Evolutionary conservation across 352 stramenopile genomes (phyloP).

Genomic region (Pythium folliculosum): DNA sequence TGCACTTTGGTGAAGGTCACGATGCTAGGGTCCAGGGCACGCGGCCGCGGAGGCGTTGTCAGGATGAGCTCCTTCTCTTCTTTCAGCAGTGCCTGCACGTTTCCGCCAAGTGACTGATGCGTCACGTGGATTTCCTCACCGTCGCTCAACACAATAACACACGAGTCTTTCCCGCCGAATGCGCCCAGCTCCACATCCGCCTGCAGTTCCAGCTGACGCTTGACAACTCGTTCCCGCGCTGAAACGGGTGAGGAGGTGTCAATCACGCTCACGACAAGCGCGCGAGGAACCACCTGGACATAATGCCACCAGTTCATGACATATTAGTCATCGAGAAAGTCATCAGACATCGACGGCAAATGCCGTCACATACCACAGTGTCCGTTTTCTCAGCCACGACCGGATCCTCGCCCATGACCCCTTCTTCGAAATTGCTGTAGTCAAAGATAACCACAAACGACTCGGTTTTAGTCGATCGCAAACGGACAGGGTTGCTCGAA

Average conservation of each 20-base stretch:
- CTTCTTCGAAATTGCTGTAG: slow-evolving; percentile 29
- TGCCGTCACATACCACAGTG: slow-evolving; percentile 4
- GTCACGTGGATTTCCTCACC: slow-evolving; percentile 73
- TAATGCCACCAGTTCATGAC: background rate
- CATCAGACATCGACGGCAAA: background rate
- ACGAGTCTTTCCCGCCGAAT: slow-evolving; percentile 61
- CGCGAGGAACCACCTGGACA: slow-evolving; percentile 7
- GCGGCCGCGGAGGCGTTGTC: slow-evolving; percentile 49
- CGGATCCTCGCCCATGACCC: slow-evolving; percentile 14
- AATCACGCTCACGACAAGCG: slow-evolving; percentile 62
- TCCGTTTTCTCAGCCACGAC: background rate
- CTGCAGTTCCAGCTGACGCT: slow-evolving; percentile 58
- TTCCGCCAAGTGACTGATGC: slow-evolving; percentile 45
- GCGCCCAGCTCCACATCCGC: slow-evolving; percentile 53
- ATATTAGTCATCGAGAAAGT: background rate
- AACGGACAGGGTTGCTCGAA: no score
- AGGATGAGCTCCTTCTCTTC: slow-evolving; percentile 58
- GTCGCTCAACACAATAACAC: slow-evolving; percentile 69
- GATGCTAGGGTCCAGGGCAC: slow-evolving; percentile 53
- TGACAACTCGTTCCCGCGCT: slow-evolving; percentile 55
- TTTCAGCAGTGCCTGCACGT: slow-evolving; percentile 40
- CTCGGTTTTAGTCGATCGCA: background rate
- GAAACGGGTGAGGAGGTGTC: slow-evolving; percentile 17
- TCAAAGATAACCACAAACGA: background rate
- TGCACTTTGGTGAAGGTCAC: slow-evolving; percentile 58